Base-by-base conservation (phyloP, 306 rosid species). In the Dryas octopetala region DNA sequence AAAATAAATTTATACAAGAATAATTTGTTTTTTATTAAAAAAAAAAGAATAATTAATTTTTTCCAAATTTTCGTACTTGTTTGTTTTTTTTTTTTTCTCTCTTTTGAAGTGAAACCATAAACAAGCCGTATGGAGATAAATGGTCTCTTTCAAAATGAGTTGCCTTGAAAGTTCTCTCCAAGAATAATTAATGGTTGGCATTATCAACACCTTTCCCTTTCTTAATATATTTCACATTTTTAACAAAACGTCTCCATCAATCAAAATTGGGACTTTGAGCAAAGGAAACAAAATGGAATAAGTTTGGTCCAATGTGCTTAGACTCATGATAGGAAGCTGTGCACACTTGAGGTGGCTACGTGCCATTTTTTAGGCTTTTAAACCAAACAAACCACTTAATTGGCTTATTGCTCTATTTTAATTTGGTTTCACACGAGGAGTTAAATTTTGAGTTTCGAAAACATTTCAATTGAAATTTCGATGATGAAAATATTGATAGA, bases 81-180 rank as follows among this genome's bases (percentile, higher is more conserved):
- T 32, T 32, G 38, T 32, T 17, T 55, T 17, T 55, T 63, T 19
- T 28, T 17, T 55, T 6, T 55, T 63, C 19, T 19, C 19, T 41
- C 9, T 14, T 41, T 63, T 26, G 7, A 23, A 63, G 16, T 32
- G 23, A 14, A 51, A 53, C 4, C 13, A 9, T 51, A 74, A 23
- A 19, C n/a, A 41, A 19, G 54, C 28, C 46, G 32, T 2, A 26
- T 9, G 45, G 71, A 44, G 78, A 64, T 74, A 63, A 63, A 51
- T 17, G 32, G 71, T 74, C 78, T 32, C 64, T 65, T 75, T 75
- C 71, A 63, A 60, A 26, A 8, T 43, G 63, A 19, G 78, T 74
- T 74, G 64, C 64, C 63, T 51, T 41, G 77, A 60, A 73, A 73
- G 68, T 17, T 47, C 63, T 23, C 77, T 9, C 5, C 49, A 41